Percentiles rank a stretch among this genome's conserved stretches.
Conservation (phyloP, 495 filamentous ascomycete genomes). For the Hypoxylon trugodes region DNA sequence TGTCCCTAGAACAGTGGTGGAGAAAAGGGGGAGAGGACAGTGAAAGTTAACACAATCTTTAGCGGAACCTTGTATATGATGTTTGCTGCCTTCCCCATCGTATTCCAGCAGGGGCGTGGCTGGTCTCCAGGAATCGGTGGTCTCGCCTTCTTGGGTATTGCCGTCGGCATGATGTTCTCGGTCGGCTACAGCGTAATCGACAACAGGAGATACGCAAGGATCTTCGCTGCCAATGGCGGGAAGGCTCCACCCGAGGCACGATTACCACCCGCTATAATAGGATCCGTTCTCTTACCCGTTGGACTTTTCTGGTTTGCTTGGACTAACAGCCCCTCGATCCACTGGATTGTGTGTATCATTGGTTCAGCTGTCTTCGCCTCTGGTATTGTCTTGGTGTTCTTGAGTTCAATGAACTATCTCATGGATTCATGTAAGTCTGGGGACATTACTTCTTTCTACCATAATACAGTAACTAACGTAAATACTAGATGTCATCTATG, state of each 20-base stretch:
- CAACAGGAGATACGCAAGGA: slow-evolving; percentile 66
- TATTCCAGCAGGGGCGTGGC: slow-evolving; percentile 75
- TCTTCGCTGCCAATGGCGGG: slow-evolving; percentile 61
- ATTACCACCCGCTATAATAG: slow-evolving; percentile 77
- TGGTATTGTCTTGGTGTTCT: slow-evolving; percentile 67
- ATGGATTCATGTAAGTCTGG: slow-evolving; percentile 67
- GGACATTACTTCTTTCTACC: not conserved
- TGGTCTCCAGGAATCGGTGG: slow-evolving; percentile 78
- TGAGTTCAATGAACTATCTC: slow-evolving; percentile 80
- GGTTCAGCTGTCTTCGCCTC: slow-evolving; percentile 58
- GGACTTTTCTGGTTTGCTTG: slow-evolving; percentile 71
- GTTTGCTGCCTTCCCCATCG: slow-evolving; percentile 87
- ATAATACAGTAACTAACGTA: slow-evolving; percentile 2
- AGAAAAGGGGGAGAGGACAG: not conserved
- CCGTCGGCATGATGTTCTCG: slow-evolving; percentile 77
- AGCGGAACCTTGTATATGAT: slow-evolving; percentile 85
- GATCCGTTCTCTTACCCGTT: slow-evolving; percentile 58
- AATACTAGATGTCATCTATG: slow-evolving; percentile 72
- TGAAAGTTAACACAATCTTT: slow-evolving; percentile 9
- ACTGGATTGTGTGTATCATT: slow-evolving; percentile 63
- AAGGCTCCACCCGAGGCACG: slow-evolving; percentile 78
- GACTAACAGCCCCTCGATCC: slow-evolving; percentile 58
- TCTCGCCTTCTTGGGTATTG: slow-evolving; percentile 79
- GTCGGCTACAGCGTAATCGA: slow-evolving; percentile 72
- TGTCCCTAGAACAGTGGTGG: slow-evolving; percentile 38